A percentile compares a stretch with the other conserved stretches of the same genome.
phyloP scores from a whole-genome alignment of 164 flowering plant species.

The Vitis rupestris region DNA sequence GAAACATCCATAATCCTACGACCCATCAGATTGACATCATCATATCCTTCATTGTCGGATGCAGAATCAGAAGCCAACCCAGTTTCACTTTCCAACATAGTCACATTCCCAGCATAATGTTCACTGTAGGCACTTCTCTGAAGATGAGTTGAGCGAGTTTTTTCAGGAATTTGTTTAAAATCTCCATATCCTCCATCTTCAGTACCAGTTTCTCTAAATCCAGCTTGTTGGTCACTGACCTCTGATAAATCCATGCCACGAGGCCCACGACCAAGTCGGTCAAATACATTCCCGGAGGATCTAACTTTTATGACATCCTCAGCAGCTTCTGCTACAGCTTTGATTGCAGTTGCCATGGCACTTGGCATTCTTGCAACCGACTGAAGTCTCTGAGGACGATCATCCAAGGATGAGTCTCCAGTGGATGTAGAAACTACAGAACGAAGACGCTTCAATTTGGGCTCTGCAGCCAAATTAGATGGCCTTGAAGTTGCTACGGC shows the following conservation, averaged over 20 bases:
- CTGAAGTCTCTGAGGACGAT: slow-evolving; percentile 40
- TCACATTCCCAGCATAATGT: slow-evolving; percentile 27
- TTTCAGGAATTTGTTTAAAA: slow-evolving; percentile 20
- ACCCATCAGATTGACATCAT: slow-evolving; percentile 31
- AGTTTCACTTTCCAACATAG: slow-evolving; percentile 34
- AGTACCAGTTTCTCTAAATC: slow-evolving; percentile 19
- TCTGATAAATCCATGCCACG: slow-evolving; percentile 32
- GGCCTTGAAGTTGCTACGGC: slow-evolving; percentile 67
- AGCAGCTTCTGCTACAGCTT: slow-evolving; percentile 90
- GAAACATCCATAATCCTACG: slow-evolving; percentile 31
- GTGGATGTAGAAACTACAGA: slow-evolving; percentile 76
- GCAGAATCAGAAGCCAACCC: slow-evolving; percentile 43
- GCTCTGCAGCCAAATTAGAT: slow-evolving; percentile 36
- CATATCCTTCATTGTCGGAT: slow-evolving; percentile 63
- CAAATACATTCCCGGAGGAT: slow-evolving; percentile 69
- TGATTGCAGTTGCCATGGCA: slow-evolving; percentile 64
- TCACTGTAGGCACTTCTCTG: slow-evolving; percentile 30
- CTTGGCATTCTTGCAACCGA: slow-evolving; percentile 55
- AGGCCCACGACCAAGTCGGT: slow-evolving; percentile 51
- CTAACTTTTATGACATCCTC: slow-evolving; percentile 63
- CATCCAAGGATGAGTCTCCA: slow-evolving; percentile 33
- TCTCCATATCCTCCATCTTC: slow-evolving; percentile 44
- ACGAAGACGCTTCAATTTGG: slow-evolving; percentile 69
- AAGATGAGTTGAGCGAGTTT: slow-evolving; percentile 13
- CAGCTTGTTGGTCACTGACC: slow-evolving; percentile 18